Percentiles rank a stretch among this genome's conserved stretches.
Conservation (phyloP, 306 rosid species). For the Hippophae gyantsensis region DNA sequence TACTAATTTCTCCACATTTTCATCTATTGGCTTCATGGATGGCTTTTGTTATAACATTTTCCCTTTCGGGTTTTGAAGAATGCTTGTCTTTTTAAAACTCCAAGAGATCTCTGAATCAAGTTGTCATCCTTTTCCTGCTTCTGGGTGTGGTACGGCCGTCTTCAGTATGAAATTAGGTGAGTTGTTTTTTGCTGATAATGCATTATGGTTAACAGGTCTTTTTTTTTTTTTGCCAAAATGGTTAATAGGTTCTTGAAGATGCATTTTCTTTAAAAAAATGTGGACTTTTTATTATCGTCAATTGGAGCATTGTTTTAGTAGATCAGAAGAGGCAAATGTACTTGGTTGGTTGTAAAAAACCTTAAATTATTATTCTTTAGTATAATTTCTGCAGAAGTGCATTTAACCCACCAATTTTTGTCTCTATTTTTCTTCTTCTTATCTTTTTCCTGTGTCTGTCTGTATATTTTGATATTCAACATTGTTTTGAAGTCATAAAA, state of each 20-base stretch:
- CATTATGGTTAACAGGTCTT: neutral
- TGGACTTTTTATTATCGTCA: too few species aligned
- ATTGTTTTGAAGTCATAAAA: too few species aligned
- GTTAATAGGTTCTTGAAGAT: neutral
- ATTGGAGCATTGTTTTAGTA: too few species aligned
- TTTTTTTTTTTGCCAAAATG: neutral
- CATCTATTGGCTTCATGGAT: slow-evolving; percentile 22
- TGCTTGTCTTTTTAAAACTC: neutral
- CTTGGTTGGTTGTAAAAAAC: too few species aligned
- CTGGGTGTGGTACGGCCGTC: slow-evolving; percentile 16
- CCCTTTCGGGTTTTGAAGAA: slow-evolving; percentile 26
- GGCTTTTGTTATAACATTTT: slow-evolving; percentile 19
- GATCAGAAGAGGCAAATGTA: too few species aligned
- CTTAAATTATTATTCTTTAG: too few species aligned
- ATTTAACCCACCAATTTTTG: too few species aligned
- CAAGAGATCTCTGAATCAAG: slow-evolving; percentile 16
- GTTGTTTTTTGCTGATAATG: slow-evolving; percentile 2
- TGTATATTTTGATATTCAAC: too few species aligned
- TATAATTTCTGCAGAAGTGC: too few species aligned
- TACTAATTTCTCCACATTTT: slow-evolving; percentile 16
- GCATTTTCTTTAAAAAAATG: neutral
- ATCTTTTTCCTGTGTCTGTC: too few species aligned
- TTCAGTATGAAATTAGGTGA: slow-evolving; percentile 50
- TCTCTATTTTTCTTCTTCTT: too few species aligned
- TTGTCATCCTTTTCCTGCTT: slow-evolving; percentile 21